Evolutionary conservation across 2,329 filamentous ascomycete species (phyloP), one percentile per base, ranked within the genome.

Genomic region (Sclerotinia glacialis): DNA sequence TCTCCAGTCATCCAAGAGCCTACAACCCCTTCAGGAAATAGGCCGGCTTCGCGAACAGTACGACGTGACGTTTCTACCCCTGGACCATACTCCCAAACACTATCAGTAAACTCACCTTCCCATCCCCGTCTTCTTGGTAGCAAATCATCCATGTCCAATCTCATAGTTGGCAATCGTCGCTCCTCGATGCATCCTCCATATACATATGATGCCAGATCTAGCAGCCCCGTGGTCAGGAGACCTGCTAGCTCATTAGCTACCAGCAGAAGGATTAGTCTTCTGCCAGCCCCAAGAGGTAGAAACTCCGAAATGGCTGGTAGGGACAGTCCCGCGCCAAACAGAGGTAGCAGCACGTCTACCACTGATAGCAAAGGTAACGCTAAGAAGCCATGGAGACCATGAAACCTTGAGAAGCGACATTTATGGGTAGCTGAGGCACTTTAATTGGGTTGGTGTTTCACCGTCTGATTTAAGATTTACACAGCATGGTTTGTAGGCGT

Each of bases 161-260:
- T 80, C 2, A 67, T 67, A 9, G 54, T 55, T 40, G 77, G 77
- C 50, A 81, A 78, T 64, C 81, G 85, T 26, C 81, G 85, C 40
- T 79, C 81, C 7, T 87, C 85, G 0, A 74, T 86, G 34, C 84
- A 86, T 65, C 82, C 83, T n/a, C 67, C 67, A 18, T 3, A 78
- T 79, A 23, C 63, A 37, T 21, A 80, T 68, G 73, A 78, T 67
- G 68, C 75, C 65, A 59, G 63, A 50, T 67, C 76, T 74, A 40
- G 74, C 68, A 65, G 73, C 71, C 71, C 72, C 7, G 47, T 59
- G 3, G 46, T 67, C n/a, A 72, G 67, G 66, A 81, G 86, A 40
- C 82, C 86, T 14, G 83, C 82, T 53, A 88, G 84, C 74, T 88
- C 86, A 3, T 72, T 88, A 54, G 82, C 84, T 8, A 77, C 76